phyloP scores from a whole-genome alignment of 306 rosid genomes.

The Vachellia collinsii region DNA sequence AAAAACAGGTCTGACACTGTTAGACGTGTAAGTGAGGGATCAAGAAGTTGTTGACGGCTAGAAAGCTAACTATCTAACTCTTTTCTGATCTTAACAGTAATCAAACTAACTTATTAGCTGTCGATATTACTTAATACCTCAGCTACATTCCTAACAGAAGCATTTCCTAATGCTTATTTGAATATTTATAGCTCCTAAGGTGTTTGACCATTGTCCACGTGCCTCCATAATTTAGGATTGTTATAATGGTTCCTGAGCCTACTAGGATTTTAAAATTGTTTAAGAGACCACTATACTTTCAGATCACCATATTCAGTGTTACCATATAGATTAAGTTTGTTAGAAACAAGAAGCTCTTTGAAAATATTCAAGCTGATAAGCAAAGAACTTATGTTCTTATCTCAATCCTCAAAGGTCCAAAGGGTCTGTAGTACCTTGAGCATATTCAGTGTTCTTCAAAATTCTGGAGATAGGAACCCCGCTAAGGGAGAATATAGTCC shows the following conservation, averaged over 20 bases:
- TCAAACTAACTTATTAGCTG: neutral
- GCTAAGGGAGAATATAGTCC: neutral
- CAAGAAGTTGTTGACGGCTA: neutral
- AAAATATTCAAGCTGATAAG: too few relatives aligned
- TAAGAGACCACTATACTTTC: neutral
- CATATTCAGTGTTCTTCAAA: too few relatives aligned
- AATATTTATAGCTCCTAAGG: neutral
- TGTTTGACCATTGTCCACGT: neutral
- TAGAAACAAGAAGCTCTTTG: neutral
- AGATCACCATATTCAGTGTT: neutral
- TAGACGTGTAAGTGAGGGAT: neutral
- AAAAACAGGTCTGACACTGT: neutral
- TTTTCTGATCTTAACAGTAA: neutral
- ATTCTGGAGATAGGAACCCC: too few relatives aligned
- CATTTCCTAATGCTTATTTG: neutral
- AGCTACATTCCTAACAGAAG: neutral
- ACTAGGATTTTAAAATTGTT: neutral
- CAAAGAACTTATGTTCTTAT: neutral
- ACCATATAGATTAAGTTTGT: neutral
- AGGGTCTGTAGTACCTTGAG: neutral
- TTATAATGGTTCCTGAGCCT: neutral
- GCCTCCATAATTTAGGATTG: neutral
- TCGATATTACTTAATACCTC: neutral
- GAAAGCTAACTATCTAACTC: neutral
- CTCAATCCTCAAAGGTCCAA: neutral